Evolutionary conservation across 345 rosid species (phyloP).

Genomic region (Brassica juncea): DNA sequence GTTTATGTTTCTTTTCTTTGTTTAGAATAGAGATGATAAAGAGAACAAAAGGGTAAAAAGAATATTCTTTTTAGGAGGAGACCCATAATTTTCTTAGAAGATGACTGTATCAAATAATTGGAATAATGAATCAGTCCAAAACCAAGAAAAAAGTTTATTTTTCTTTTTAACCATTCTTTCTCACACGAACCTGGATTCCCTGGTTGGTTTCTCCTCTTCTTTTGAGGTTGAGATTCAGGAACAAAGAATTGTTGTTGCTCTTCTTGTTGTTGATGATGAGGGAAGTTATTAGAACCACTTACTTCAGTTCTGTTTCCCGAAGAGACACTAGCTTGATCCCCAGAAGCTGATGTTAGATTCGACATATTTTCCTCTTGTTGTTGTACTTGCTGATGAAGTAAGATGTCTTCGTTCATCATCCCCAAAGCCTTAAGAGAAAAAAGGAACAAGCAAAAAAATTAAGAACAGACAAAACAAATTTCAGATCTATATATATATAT

Average conservation of each 20-base stretch:
- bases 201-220: slow-evolving; percentile 82
- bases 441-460: slow-evolving; percentile 24
- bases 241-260: slow-evolving; percentile 48
- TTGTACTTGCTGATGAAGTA: slow-evolving; percentile 47
- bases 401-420: slow-evolving; percentile 52
- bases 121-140: slow-evolving; percentile 8
- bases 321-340: slow-evolving; percentile 73
- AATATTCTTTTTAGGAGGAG: slow-evolving; percentile 37
- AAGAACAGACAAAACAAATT: slow-evolving; percentile 25
- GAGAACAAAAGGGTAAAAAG: slow-evolving; percentile 24
- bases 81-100: slow-evolving; percentile 33
- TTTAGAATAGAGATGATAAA: not conserved
- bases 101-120: slow-evolving; percentile 38
- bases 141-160: not conserved
- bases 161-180: not conserved
- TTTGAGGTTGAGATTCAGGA: slow-evolving; percentile 50
- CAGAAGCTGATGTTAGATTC: slow-evolving; percentile 85
- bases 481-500: slow-evolving; percentile 33
- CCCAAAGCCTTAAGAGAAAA: not conserved
- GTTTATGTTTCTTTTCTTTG: not conserved
- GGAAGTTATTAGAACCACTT: slow-evolving; percentile 43
- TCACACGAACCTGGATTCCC: slow-evolving; percentile 81
- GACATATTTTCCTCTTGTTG: slow-evolving; percentile 77
- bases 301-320: slow-evolving; percentile 64
- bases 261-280: slow-evolving; percentile 35